A percentile compares a stretch with the other conserved stretches of the same genome.
These are phyloP conservation scores for Pseudomicrostroma phylloplanum DNA, from an alignment of 1,284 basidiomycete genomes.

Conservation along the genomic window DNA sequence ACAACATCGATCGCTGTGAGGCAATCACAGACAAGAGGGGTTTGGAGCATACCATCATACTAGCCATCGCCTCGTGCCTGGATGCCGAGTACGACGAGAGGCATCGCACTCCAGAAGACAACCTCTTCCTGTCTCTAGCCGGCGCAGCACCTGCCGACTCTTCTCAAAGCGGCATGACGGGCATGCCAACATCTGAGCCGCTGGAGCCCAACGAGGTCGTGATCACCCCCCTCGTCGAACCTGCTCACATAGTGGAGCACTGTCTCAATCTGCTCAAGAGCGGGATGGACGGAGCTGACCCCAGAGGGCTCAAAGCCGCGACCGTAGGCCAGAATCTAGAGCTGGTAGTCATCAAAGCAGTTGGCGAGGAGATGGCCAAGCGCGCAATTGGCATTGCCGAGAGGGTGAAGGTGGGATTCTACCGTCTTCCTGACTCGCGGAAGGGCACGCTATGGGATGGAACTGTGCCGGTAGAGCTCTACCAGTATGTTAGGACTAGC, in stretches of 20 bases:
- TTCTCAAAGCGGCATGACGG: neutral
- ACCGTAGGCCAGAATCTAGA: neutral
- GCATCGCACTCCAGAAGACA: conserved; percentile 15
- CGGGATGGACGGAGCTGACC: neutral
- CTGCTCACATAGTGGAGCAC: neutral
- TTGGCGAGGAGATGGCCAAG: neutral
- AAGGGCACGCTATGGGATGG: conserved; percentile 7
- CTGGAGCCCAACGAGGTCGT: conserved; percentile 7
- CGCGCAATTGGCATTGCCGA: neutral
- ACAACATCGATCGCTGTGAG: conserved; percentile 74
- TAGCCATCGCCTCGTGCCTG: conserved; percentile 66
- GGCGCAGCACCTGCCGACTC: neutral
- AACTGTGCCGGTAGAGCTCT: conserved; percentile 2
- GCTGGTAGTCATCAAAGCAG: neutral
- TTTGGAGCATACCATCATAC: conserved; percentile 60
- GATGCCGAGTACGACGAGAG: conserved; percentile 60
- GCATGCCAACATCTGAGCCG: neutral
- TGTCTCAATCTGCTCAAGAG: neutral
- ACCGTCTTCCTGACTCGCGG: neutral
- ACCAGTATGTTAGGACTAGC: neutral
- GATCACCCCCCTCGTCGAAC: conserved; percentile 2
- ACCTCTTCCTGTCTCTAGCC: conserved; percentile 19
- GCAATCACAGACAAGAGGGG: conserved; percentile 60
- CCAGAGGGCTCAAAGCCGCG: neutral
- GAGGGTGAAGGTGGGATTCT: conserved; percentile 2